Evolutionary conservation across 495 filamentous ascomycete genomes (phyloP).

Genomic region (Aspergillus sclerotioniger): DNA sequence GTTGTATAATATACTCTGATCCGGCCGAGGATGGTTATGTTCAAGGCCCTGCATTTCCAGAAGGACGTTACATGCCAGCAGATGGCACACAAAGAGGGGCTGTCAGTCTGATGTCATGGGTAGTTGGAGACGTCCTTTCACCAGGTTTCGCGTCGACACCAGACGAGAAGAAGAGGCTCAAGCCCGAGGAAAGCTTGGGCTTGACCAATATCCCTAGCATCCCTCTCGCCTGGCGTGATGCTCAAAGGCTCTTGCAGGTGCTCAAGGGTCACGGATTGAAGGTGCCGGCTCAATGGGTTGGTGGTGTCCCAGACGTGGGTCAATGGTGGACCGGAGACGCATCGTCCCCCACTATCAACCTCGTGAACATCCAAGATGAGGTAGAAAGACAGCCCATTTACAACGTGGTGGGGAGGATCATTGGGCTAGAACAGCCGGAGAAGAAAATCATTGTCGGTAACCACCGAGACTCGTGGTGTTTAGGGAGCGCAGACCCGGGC

Average conservation of each 20-base stretch:
- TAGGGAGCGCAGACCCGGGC: slow-evolving; percentile 81
- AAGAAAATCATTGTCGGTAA: slow-evolving; percentile 91
- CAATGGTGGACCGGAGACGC: slow-evolving; percentile 83
- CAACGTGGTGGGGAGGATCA: slow-evolving; percentile 81
- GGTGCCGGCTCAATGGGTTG: slow-evolving; percentile 71
- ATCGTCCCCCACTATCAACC: slow-evolving; percentile 71
- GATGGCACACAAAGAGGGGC: slow-evolving; percentile 79
- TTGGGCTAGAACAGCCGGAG: slow-evolving; percentile 75
- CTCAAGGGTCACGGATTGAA: slow-evolving; percentile 73
- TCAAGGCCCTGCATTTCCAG: slow-evolving; percentile 64
- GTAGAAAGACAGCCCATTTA: slow-evolving; percentile 78
- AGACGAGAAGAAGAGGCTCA: slow-evolving; percentile 57
- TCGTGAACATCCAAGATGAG: slow-evolving; percentile 89
- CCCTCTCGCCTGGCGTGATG: slow-evolving; percentile 85
- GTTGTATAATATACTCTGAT: slow-evolving; percentile 90
- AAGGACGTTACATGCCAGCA: slow-evolving; percentile 73
- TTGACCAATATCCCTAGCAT: slow-evolving; percentile 83
- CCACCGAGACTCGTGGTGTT: slow-evolving; percentile 91
- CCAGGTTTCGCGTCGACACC: slow-evolving; percentile 81
- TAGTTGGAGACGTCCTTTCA: slow-evolving; percentile 83
- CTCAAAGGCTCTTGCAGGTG: slow-evolving; percentile 70
- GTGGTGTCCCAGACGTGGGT: slow-evolving; percentile 66
- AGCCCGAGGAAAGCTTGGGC: slow-evolving; percentile 66
- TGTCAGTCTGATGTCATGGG: slow-evolving; percentile 80
- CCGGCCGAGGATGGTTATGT: slow-evolving; percentile 76